Evolutionary conservation across 1,139 yeast species (phyloP), one percentile per base, ranked within the genome.

Genomic region (Scheffersomyces illinoinensis): DNA sequence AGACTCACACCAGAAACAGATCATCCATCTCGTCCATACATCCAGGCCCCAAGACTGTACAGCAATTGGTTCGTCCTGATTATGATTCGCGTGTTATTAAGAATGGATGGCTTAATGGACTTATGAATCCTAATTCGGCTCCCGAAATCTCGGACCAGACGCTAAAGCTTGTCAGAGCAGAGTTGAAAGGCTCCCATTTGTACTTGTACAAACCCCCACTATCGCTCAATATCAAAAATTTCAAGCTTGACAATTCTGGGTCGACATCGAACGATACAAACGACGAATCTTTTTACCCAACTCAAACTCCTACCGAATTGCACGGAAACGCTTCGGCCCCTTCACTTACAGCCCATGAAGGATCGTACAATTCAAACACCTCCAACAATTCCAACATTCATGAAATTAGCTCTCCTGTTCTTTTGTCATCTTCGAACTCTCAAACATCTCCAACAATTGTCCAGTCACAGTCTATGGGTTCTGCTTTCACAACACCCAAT

Each of bases 101-200:
- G 68, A 82, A 69, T 63, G 76, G 76, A 52, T 84, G 83, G 84
- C 64, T 80, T 50, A 79, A 83, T 67, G 84, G 76, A 24, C 73
- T 78, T 23, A 64, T 75, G 43, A 76, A 76, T 60, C 71, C 78
- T 33, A 70, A 73, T 58, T 63, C 72, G 26, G 68, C 68, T 47
- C 68, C 66, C 48, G 81, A 79, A 52, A 79, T 79, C 58, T 69
- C 71, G 57, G 84, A 77, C 53, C 76, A 74, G 23, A 70, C 74
- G 49, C 69, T 82, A 64, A 81, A 81, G 62, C 68, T 89, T 47
- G 85, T 76, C 64, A 78, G 89, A 58, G 90, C 87, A 0, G 93
- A 88, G 68, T 74, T 90, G 62, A 84, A 81, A 65, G 96, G 96
- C 8, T 82, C 91, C 0, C 79, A 80, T 56, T 71, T 90, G 58